Percentiles rank a stretch among this genome's conserved stretches.
Conservation (phyloP, 1,284 basidiomycete species). For the Puccinia sorghi region DNA sequence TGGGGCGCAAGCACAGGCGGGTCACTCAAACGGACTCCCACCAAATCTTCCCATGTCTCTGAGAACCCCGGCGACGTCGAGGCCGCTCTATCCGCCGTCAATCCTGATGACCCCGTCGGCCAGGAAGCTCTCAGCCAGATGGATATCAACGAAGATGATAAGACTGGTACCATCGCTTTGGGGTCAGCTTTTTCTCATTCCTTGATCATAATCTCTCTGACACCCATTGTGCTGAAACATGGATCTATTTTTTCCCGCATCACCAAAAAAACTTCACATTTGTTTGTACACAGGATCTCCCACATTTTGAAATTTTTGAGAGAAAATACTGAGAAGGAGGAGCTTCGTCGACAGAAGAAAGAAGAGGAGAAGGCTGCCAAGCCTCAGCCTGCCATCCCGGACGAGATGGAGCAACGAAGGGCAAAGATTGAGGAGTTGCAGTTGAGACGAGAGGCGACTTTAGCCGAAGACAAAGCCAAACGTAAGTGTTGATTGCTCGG, state of each 20-base stretch:
- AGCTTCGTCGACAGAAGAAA: slow-evolving; percentile 43
- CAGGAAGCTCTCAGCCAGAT: slow-evolving; percentile 34
- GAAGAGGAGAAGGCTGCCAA: slow-evolving; percentile 38
- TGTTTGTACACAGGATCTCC: slow-evolving; percentile 22
- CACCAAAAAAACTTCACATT: not conserved
- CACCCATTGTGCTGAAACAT: not conserved
- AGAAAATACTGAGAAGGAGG: slow-evolving; percentile 49
- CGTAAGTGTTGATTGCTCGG: slow-evolving; percentile 18
- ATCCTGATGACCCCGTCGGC: slow-evolving; percentile 38
- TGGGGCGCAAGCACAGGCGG: slow-evolving; percentile 37
- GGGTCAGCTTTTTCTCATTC: slow-evolving; percentile 19
- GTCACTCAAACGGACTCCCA: slow-evolving; percentile 25
- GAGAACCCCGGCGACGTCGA: slow-evolving; percentile 30
- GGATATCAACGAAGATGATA: slow-evolving; percentile 38
- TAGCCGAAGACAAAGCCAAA: slow-evolving; percentile 47
- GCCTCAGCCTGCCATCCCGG: slow-evolving; percentile 42
- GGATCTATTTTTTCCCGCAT: not conserved
- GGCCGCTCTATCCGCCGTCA: slow-evolving; percentile 34
- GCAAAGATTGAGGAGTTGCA: slow-evolving; percentile 49
- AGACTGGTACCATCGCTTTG: slow-evolving; percentile 45
- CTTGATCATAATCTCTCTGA: not conserved
- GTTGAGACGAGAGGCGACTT: slow-evolving; percentile 43
- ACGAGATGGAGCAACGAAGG: slow-evolving; percentile 46
- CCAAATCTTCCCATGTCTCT: slow-evolving; percentile 5
- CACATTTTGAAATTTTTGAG: slow-evolving; percentile 49